Evolutionary conservation across 1,139 yeast genomes (phyloP).

Genomic region (Pneumocystis murina): DNA sequence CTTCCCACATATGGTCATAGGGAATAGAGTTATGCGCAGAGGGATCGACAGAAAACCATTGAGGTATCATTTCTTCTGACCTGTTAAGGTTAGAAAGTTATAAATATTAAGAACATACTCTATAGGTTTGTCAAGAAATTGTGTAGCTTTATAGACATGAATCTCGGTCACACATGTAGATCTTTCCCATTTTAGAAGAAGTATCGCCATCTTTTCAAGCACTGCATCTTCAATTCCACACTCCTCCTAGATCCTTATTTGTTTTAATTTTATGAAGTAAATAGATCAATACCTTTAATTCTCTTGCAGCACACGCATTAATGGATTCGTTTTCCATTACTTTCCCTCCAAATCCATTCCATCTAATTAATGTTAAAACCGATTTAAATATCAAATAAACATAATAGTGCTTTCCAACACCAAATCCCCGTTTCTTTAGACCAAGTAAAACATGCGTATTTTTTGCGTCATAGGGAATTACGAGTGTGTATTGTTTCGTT

Average conservation of each 20-base stretch:
- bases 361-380: neutral
- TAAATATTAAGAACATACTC: neutral
- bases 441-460: neutral
- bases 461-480: neutral
- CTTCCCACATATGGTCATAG: neutral
- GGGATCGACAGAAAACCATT: neutral
- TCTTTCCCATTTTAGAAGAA: neutral
- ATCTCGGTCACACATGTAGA: neutral
- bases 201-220: neutral
- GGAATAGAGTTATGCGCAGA: neutral
- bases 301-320: neutral
- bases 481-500: neutral
- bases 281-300: neutral
- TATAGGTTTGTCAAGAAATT: neutral
- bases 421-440: neutral
- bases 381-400: neutral
- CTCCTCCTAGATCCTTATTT: neutral
- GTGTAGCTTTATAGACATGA: neutral
- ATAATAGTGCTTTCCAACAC: neutral
- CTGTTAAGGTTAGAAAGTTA: neutral
- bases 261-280: neutral
- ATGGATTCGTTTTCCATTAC: neutral
- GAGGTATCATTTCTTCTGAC: neutral
- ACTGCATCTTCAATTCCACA: neutral
- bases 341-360: neutral